A percentile compares a stretch with the other conserved stretches of the same genome.
Evolutionary conservation across 305 asterid genomes (phyloP).

Genomic region (Plantago coronopus): DNA sequence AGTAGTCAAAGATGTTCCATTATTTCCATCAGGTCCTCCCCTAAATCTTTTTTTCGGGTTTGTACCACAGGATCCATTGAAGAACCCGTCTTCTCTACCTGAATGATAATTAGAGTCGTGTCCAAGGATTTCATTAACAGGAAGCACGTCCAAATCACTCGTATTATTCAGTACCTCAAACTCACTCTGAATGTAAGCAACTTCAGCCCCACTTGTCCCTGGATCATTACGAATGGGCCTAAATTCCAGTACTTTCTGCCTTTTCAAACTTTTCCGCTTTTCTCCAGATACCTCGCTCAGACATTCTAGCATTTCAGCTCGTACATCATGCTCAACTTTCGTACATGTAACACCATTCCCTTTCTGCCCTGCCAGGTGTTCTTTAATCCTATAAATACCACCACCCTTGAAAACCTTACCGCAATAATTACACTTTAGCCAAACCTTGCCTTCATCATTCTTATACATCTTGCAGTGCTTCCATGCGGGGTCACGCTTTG

Average conservation of each 20-base stretch:
- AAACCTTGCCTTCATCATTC: slow-evolving; percentile 61
- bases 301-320: slow-evolving; percentile 72
- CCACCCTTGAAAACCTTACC: slow-evolving; percentile 92
- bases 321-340: slow-evolving; percentile 75
- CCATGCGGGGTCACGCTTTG: slow-evolving; percentile 96
- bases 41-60: slow-evolving; percentile 68
- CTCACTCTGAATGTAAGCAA: slow-evolving; percentile 11
- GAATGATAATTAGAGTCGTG: slow-evolving; percentile 37
- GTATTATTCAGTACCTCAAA: slow-evolving; percentile 14
- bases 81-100: slow-evolving; percentile 41
- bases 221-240: slow-evolving; percentile 28
- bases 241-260: slow-evolving; percentile 47
- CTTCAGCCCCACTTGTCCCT: slow-evolving; percentile 18
- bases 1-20: slow-evolving; percentile 24
- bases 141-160: slow-evolving; percentile 55
- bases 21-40: slow-evolving; percentile 36
- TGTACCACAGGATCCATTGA: slow-evolving; percentile 31
- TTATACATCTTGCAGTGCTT: slow-evolving; percentile 81
- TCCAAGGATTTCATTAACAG: slow-evolving; percentile 54
- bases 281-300: slow-evolving; percentile 61
- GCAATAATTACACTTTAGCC: slow-evolving; percentile 82
- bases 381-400: slow-evolving; percentile 92
- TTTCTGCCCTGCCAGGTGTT: slow-evolving; percentile 67
- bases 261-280: slow-evolving; percentile 36
- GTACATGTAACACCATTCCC: slow-evolving; percentile 54